These are phyloP conservation scores for Hippophae tibetana DNA, from an alignment of 306 rosid genomes.

Conservation along the genomic window DNA sequence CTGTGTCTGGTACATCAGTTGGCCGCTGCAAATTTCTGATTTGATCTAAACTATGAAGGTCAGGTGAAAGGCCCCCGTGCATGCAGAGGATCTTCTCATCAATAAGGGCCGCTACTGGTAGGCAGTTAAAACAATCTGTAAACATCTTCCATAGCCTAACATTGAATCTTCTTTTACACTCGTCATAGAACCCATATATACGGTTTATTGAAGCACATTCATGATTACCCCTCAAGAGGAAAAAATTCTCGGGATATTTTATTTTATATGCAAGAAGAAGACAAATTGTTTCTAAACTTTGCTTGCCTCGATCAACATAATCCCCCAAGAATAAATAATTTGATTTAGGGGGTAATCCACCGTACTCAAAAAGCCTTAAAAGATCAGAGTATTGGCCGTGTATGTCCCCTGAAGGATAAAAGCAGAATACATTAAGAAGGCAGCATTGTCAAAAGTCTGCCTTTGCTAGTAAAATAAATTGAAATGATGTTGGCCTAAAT, in stretches of 20 bases:
- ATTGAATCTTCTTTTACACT: slow-evolving; percentile 91
- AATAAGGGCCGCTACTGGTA: slow-evolving; percentile 90
- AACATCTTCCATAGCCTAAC: slow-evolving; percentile 80
- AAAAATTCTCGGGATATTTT: slow-evolving; percentile 80
- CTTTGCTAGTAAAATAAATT: not conserved
- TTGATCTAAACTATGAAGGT: slow-evolving; percentile 61
- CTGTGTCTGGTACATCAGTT: slow-evolving; percentile 88
- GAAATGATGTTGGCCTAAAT: too few relatives aligned
- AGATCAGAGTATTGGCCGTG: slow-evolving; percentile 97
- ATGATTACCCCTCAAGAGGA: slow-evolving; percentile 89
- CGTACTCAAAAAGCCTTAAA: slow-evolving; percentile 85
- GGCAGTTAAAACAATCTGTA: slow-evolving; percentile 85
- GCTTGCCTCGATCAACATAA: slow-evolving; percentile 95
- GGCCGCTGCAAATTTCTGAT: slow-evolving; percentile 69
- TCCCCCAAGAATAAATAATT: slow-evolving; percentile 95
- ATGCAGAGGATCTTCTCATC: slow-evolving; percentile 91
- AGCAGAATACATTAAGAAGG: slow-evolving; percentile 4
- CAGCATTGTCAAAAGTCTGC: not conserved
- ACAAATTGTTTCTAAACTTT: slow-evolving; percentile 89
- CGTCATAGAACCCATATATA: slow-evolving; percentile 91
- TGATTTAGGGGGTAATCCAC: slow-evolving; percentile 87
- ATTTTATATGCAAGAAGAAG: slow-evolving; percentile 89
- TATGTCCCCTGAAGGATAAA: slow-evolving; percentile 60
- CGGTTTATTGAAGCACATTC: slow-evolving; percentile 97
- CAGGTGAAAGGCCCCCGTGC: slow-evolving; percentile 98